These are phyloP conservation scores for Chlamydomonas urium DNA, from an alignment of 139 green algal species.

Conservation along the genomic window DNA sequence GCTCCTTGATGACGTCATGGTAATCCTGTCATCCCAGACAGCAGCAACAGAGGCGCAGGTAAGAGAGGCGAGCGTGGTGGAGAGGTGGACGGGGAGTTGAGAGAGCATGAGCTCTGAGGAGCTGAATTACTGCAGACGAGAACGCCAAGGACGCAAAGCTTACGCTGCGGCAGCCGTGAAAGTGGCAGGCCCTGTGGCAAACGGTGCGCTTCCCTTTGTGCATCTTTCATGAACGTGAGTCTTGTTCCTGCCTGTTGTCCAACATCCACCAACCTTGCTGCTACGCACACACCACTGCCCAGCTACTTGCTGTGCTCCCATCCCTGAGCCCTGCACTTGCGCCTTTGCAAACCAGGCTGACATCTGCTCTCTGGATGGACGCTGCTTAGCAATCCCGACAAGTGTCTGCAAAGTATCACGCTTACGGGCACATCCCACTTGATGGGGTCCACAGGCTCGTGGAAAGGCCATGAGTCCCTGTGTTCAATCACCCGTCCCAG, in stretches of 20 bases:
- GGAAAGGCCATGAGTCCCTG: constrained; percentile 6
- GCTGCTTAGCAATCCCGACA: not conserved
- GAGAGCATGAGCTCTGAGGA: not conserved
- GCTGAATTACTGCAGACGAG: not conserved
- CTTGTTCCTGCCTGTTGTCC: too few relatives aligned
- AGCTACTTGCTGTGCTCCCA: too few relatives aligned
- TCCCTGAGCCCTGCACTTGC: too few relatives aligned
- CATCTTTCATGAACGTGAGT: too few relatives aligned
- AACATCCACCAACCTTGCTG: too few relatives aligned
- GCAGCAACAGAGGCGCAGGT: not conserved
- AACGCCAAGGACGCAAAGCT: not conserved
- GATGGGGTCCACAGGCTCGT: constrained; percentile 6
- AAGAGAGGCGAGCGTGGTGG: not conserved
- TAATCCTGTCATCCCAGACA: constrained; percentile 1
- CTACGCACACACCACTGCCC: too few relatives aligned
- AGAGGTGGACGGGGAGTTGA: not conserved
- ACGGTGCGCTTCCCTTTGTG: too few relatives aligned
- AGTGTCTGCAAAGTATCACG: not conserved
- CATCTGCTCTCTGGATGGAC: not conserved
- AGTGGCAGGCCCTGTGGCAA: too few relatives aligned
- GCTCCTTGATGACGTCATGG: constrained; percentile 1
- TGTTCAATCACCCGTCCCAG: not conserved
- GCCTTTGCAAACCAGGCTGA: not conserved
- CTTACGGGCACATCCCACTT: not conserved
- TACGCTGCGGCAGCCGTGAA: too few relatives aligned